phyloP scores from a whole-genome alignment of 208 protist species.

The Trypanosoma congolense region DNA sequence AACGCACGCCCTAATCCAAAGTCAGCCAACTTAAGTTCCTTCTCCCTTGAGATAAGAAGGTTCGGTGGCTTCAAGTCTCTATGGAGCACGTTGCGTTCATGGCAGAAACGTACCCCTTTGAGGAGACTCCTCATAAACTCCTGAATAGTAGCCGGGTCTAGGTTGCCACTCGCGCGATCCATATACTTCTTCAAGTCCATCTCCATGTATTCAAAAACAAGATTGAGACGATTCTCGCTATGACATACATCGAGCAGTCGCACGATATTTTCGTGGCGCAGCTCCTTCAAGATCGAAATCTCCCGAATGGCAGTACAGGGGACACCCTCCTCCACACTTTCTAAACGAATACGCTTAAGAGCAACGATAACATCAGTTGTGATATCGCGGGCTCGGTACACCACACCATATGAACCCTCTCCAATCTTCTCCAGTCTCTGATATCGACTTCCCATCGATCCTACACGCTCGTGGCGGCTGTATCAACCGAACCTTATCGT shows the following conservation, averaged over 20 bases:
- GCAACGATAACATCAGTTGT: conserved; percentile 68
- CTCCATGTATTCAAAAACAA: conserved; percentile 97
- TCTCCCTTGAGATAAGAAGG: conserved; percentile 75
- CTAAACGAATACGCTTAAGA: conserved; percentile 82
- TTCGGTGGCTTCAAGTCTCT: conserved; percentile 90
- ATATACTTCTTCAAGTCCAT: conserved; percentile 96
- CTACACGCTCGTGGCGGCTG: not conserved
- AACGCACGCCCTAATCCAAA: conserved; percentile 86
- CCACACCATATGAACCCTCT: conserved; percentile 96
- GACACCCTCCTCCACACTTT: conserved; percentile 89
- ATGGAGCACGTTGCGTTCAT: conserved; percentile 79
- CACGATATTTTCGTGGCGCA: conserved; percentile 93
- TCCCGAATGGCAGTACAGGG: conserved; percentile 91
- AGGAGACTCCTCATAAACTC: conserved; percentile 79
- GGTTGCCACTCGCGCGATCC: conserved; percentile 60
- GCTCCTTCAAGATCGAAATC: conserved; percentile 95
- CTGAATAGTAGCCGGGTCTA: conserved; percentile 62
- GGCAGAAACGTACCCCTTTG: conserved; percentile 70
- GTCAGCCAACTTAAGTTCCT: conserved; percentile 82
- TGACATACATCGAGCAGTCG: conserved; percentile 95
- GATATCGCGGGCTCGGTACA: conserved; percentile 91
- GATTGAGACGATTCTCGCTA: conserved; percentile 90
- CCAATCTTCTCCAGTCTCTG: conserved; percentile 91
- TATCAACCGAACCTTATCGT: too few species aligned
- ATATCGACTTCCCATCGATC: conserved; percentile 63